Conservation (phyloP, 2,329 filamentous ascomycete genomes). For the Macrophomina phaseolina region DNA sequence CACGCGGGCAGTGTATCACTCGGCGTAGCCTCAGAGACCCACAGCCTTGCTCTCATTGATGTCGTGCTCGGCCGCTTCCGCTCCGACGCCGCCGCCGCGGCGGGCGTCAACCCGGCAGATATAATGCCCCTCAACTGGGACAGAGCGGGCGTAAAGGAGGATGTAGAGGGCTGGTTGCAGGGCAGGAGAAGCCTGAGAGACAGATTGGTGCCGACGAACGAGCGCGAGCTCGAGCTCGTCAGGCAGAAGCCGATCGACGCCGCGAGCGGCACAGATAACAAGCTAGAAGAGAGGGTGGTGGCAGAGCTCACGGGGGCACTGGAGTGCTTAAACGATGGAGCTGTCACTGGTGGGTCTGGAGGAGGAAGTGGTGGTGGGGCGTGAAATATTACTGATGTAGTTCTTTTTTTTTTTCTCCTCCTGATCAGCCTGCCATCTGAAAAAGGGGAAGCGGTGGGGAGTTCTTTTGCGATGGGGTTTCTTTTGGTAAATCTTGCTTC, state of each 20-base stretch:
- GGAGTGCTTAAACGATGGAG: slow-evolving; percentile 43
- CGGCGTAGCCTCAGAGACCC: slow-evolving; percentile 74
- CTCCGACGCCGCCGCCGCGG: slow-evolving; percentile 63
- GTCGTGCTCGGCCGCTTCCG: slow-evolving; percentile 72
- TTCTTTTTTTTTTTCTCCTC: no score
- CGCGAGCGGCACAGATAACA: slow-evolving; percentile 61
- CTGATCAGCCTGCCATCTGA: no score
- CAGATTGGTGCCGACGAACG: slow-evolving; percentile 73
- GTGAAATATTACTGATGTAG: background rate
- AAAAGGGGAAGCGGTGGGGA: no score
- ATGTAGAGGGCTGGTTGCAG: slow-evolving; percentile 80
- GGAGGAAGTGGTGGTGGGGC: background rate
- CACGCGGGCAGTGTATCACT: slow-evolving; percentile 71
- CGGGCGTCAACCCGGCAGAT: slow-evolving; percentile 56
- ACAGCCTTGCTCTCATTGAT: slow-evolving; percentile 77
- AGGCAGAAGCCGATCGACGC: slow-evolving; percentile 48
- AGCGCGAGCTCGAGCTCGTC: slow-evolving; percentile 70
- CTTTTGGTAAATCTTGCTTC: no score
- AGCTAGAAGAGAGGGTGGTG: slow-evolving; percentile 78
- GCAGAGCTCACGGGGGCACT: slow-evolving; percentile 42
- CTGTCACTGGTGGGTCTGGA: background rate
- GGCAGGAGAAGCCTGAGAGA: slow-evolving; percentile 72
- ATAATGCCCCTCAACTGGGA: slow-evolving; percentile 81
- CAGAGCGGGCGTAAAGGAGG: slow-evolving; percentile 72
- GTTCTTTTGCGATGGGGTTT: no score